Conservation (phyloP, 2,329 filamentous ascomycete species). For the Aureobasidium sp. region DNA sequence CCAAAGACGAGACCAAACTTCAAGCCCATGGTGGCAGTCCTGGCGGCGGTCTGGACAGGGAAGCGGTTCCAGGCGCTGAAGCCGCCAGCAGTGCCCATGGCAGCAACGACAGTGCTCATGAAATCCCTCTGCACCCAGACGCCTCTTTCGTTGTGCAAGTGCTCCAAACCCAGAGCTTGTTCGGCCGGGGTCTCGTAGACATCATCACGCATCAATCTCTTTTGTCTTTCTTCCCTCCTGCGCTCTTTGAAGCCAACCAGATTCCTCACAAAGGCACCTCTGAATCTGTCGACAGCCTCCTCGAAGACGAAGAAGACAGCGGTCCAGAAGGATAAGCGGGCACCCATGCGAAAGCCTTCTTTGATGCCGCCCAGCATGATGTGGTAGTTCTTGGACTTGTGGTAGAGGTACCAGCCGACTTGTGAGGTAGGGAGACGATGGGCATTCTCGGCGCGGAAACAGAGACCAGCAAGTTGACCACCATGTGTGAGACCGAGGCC, state of each 20-base stretch:
- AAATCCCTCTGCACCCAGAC: slow-evolving; percentile 55
- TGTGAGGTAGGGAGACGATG: slow-evolving; percentile 81
- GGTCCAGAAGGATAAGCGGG: slow-evolving; percentile 64
- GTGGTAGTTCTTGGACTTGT: slow-evolving; percentile 95
- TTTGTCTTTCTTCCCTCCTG: slow-evolving; percentile 31
- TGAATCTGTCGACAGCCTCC: slow-evolving; percentile 70
- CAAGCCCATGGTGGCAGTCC: slow-evolving; percentile 72
- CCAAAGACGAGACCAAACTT: slow-evolving; percentile 75
- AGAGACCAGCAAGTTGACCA: slow-evolving; percentile 42
- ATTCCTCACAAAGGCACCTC: slow-evolving; percentile 53
- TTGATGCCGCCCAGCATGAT: slow-evolving; percentile 68
- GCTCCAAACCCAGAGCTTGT: slow-evolving; percentile 24
- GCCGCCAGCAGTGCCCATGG: slow-evolving; percentile 72
- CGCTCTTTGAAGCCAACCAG: slow-evolving; percentile 33
- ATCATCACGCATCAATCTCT: slow-evolving; percentile 22
- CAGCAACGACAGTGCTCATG: slow-evolving; percentile 73
- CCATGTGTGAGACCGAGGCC: slow-evolving; percentile 29
- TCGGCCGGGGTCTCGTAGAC: slow-evolving; percentile 23
- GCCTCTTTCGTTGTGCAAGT: slow-evolving; percentile 21
- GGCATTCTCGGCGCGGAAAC: slow-evolving; percentile 92
- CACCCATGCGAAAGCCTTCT: slow-evolving; percentile 71
- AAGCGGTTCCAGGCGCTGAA: slow-evolving; percentile 85
- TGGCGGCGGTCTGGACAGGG: slow-evolving; percentile 54
- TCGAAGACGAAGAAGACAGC: slow-evolving; percentile 74
- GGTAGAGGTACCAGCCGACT: slow-evolving; percentile 95